Percentiles rank a stretch among this genome's conserved stretches.
phyloP scores from a whole-genome alignment of 495 filamentous ascomycete species.

The Trichocladium uniseriatum region DNA sequence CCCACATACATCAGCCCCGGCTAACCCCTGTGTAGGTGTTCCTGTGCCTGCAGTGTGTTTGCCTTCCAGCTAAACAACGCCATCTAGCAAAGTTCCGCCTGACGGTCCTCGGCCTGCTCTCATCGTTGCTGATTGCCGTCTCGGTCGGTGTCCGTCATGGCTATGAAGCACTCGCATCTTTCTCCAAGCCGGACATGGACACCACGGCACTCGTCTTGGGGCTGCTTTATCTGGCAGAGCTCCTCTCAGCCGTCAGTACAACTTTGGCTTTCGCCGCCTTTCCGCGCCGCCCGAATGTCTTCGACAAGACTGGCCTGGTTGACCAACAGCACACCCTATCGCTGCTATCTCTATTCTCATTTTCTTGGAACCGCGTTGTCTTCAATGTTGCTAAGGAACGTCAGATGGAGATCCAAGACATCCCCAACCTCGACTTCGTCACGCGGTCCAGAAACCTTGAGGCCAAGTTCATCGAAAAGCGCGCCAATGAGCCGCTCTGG shows the following conservation, averaged over 20 bases:
- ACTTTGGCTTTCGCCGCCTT: constrained; percentile 29
- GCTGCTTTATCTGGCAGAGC: constrained; percentile 18
- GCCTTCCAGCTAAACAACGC: constrained; percentile 17
- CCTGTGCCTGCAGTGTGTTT: constrained; percentile 23
- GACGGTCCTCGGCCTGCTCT: constrained; percentile 24
- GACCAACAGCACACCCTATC: constrained; percentile 51
- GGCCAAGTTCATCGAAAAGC: constrained; percentile 34
- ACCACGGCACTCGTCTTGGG: background rate
- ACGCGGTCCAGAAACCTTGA: constrained; percentile 34
- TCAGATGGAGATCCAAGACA: constrained; percentile 43
- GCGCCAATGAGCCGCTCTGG: constrained; percentile 42
- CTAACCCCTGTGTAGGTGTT: constrained; percentile 10
- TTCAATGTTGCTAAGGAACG: constrained; percentile 40
- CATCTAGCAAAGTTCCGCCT: constrained; percentile 24
- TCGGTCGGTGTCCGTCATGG: constrained; percentile 22
- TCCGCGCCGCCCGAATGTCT: constrained; percentile 53
- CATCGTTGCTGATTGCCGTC: constrained; percentile 21
- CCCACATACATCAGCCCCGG: background rate
- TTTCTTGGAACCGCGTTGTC: constrained; percentile 45
- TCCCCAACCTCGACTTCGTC: constrained; percentile 42
- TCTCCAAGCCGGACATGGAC: background rate
- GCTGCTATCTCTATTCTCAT: constrained; percentile 44
- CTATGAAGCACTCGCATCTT: constrained; percentile 6
- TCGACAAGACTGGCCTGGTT: constrained; percentile 38
- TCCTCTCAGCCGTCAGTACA: constrained; percentile 13